These are phyloP conservation scores for Tremella mesenterica DNA, from an alignment of 768 basidiomycete species.

Conservation along the genomic window DNA sequence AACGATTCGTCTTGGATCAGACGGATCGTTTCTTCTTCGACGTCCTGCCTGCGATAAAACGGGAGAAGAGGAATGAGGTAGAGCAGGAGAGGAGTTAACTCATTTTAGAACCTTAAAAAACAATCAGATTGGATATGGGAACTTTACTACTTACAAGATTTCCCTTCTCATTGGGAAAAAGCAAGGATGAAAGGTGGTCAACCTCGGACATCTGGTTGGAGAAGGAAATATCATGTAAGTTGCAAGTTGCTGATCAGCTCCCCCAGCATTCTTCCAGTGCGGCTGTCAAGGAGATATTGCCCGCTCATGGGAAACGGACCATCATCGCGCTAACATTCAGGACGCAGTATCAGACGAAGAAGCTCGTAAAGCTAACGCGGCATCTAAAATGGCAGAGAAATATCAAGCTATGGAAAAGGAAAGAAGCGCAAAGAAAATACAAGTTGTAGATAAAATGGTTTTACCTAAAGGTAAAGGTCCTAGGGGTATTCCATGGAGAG, in stretches of 20 bases:
- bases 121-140: slow-evolving; percentile 40
- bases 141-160: slow-evolving; percentile 20
- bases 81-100: too few relatives aligned
- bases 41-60: not conserved
- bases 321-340: slow-evolving; percentile 4
- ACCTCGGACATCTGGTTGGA: slow-evolving; percentile 28
- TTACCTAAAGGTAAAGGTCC: slow-evolving; percentile 12
- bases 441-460: slow-evolving; percentile 20
- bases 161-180: slow-evolving; percentile 21
- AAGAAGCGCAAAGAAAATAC: slow-evolving; percentile 25
- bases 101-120: slow-evolving; percentile 29
- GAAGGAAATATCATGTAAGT: slow-evolving; percentile 34
- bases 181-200: slow-evolving; percentile 19
- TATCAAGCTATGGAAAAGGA: slow-evolving; percentile 30
- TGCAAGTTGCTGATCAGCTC: not conserved
- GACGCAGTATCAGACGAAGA: slow-evolving; percentile 28
- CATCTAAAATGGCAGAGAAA: slow-evolving; percentile 16
- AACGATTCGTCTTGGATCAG: too few relatives aligned
- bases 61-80: not conserved
- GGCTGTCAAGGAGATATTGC: not conserved
- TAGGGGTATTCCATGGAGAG: not conserved
- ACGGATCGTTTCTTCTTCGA: not conserved
- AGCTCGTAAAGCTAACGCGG: slow-evolving; percentile 20
- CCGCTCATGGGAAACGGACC: not conserved
- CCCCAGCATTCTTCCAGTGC: not conserved